Evolutionary conservation across 2,329 filamentous ascomycete species (phyloP).

Genomic region (Colletotrichum liriopes): DNA sequence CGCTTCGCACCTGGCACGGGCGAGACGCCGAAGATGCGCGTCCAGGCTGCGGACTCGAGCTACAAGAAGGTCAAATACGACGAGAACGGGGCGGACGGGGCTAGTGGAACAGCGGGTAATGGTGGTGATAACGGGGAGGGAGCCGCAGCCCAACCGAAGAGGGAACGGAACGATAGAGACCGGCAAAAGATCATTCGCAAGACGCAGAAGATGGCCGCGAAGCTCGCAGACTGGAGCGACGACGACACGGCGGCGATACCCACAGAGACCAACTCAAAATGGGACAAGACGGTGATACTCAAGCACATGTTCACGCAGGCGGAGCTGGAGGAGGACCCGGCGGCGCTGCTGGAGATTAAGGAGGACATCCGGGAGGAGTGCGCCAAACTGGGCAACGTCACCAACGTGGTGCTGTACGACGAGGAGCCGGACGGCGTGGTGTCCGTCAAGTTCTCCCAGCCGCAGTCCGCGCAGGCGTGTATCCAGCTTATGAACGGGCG

Average conservation of each 20-base stretch:
- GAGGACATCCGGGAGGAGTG: conserved; percentile 95
- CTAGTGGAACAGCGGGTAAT: conserved; percentile 43
- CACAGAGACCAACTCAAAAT: conserved; percentile 65
- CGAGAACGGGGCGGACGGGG: conserved; percentile 49
- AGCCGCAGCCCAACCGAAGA: conserved; percentile 52
- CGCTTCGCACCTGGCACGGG: conserved; percentile 71
- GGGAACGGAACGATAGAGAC: conserved; percentile 71
- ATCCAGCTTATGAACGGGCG: conserved; percentile 84
- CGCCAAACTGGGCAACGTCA: conserved; percentile 87
- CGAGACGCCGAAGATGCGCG: conserved; percentile 77
- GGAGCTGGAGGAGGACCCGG: conserved; percentile 88
- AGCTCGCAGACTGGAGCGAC: conserved; percentile 95
- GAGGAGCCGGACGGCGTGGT: conserved; percentile 87
- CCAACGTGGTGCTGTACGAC: conserved; percentile 93
- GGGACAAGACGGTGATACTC: conserved; percentile 88
- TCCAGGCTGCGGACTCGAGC: conserved; percentile 88
- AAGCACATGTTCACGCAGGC: conserved; percentile 93
- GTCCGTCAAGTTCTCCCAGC: conserved; percentile 84
- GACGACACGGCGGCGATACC: conserved; percentile 76
- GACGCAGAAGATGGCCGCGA: conserved; percentile 91
- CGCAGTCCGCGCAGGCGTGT: conserved; percentile 80
- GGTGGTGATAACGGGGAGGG: conserved; percentile 49
- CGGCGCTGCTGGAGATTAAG: conserved; percentile 90
- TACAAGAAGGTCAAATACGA: conserved; percentile 91
- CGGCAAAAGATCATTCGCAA: conserved; percentile 93